Conservation (phyloP, 2,329 filamentous ascomycete genomes). For the Alternaria incomplexa region DNA sequence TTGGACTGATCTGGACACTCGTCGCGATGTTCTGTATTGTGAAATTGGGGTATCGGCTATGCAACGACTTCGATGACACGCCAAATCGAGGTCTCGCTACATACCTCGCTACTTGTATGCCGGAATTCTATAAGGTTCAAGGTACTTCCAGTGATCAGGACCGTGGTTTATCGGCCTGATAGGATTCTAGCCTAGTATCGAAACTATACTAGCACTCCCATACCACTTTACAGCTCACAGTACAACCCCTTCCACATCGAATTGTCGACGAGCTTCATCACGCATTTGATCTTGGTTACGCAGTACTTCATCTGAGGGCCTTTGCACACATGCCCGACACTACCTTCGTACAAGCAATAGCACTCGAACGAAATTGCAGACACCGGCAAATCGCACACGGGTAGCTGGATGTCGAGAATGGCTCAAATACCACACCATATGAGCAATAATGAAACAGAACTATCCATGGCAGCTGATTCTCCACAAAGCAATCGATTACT, state of each 20-base stretch:
- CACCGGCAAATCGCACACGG: background rate
- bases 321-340: background rate
- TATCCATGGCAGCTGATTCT: background rate
- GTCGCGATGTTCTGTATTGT: background rate
- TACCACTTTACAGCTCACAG: too few species aligned
- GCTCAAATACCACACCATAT: background rate
- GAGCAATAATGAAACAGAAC: background rate
- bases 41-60: background rate
- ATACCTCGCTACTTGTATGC: background rate
- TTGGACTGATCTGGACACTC: background rate
- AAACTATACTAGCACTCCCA: background rate
- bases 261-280: background rate
- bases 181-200: background rate
- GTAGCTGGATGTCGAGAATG: background rate
- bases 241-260: background rate
- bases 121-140: background rate
- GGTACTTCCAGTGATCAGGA: background rate
- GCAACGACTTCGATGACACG: background rate
- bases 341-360: background rate
- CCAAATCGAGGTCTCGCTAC: background rate
- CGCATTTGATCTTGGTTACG: background rate
- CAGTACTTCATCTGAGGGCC: background rate
- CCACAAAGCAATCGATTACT: background rate
- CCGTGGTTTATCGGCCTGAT: too few species aligned
- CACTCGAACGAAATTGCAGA: background rate